A percentile compares a stretch with the other conserved stretches of the same genome.
Conservation (phyloP, 805 yeast genomes). For the Lachancea sp. region DNA sequence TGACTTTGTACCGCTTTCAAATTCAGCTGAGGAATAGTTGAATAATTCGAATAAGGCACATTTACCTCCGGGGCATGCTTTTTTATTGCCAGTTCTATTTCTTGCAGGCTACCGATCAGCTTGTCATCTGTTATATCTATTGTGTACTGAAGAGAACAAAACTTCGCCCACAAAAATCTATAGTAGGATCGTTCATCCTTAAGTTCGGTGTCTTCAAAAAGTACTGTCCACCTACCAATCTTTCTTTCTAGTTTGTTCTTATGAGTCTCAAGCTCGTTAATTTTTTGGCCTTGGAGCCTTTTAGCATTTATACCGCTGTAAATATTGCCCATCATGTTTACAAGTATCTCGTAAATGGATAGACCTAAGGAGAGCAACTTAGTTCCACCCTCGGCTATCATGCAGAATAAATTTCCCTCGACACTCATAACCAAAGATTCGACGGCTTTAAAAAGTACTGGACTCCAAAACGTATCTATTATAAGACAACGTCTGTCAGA, state of each 20-base stretch:
- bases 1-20: slow-evolving; percentile 48
- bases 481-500: slow-evolving; percentile 23
- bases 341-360: slow-evolving; percentile 41
- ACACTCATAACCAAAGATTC: slow-evolving; percentile 28
- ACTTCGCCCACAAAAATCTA: slow-evolving; percentile 44
- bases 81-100: slow-evolving; percentile 19
- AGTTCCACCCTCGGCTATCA: slow-evolving; percentile 12
- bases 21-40: slow-evolving; percentile 52
- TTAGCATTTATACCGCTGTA: slow-evolving; percentile 29
- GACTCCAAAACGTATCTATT: slow-evolving; percentile 37
- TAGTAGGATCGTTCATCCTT: slow-evolving; percentile 17
- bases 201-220: slow-evolving; percentile 23
- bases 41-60: slow-evolving; percentile 51
- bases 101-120: slow-evolving; percentile 24
- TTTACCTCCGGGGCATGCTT: slow-evolving; percentile 11
- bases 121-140: slow-evolving; percentile 33
- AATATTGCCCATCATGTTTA: slow-evolving; percentile 37
- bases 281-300: slow-evolving; percentile 29
- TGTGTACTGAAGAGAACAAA: slow-evolving; percentile 40
- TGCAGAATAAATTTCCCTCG: slow-evolving; percentile 24
- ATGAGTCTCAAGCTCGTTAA: slow-evolving; percentile 34
- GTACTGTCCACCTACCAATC: slow-evolving; percentile 43
- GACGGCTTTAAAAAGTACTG: slow-evolving; percentile 31
- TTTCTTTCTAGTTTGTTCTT: slow-evolving; percentile 40
- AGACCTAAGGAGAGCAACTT: slow-evolving; percentile 21